These are phyloP conservation scores for Omphalea diandra DNA, from an alignment of 441 rosid species.

Conservation along the genomic window DNA sequence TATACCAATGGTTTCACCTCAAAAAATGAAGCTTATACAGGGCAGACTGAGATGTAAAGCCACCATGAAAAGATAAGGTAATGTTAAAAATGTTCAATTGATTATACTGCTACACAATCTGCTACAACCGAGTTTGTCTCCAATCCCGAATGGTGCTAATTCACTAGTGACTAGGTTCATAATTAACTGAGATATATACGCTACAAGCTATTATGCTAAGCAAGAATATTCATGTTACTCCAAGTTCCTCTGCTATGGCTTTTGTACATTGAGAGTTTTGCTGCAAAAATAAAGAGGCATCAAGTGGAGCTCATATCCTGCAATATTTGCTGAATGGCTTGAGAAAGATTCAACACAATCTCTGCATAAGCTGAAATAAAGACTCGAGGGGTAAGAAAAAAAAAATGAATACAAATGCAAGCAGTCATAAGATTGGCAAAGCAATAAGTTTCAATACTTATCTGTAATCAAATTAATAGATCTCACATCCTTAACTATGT, in stretches of 20 bases:
- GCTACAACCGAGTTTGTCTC: not conserved
- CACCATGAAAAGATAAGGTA: not conserved
- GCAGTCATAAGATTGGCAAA: not conserved
- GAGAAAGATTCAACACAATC: conserved; percentile 70
- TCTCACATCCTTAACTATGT: not conserved
- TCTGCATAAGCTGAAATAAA: conserved; percentile 76
- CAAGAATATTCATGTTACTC: not conserved
- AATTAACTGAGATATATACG: not conserved
- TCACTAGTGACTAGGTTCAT: not conserved
- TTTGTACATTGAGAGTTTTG: conserved; percentile 13
- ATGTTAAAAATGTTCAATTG: too few species aligned
- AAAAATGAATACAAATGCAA: not conserved
- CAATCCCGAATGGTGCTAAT: not conserved
- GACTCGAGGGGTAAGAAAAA: not conserved
- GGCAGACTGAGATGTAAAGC: not conserved
- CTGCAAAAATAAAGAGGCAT: not conserved
- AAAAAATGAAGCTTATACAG: not conserved
- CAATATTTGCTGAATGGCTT: conserved; percentile 56
- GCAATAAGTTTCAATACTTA: not conserved
- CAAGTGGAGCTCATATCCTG: conserved; percentile 37
- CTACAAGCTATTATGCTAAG: not conserved
- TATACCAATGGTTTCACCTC: too few species aligned
- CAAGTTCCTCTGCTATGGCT: not conserved
- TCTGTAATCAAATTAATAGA: not conserved
- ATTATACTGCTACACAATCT: not conserved